Percentiles rank a stretch among this genome's conserved stretches.
Conservation (phyloP, 2,329 filamentous ascomycete species). For the Ceratocystis huliohia region DNA sequence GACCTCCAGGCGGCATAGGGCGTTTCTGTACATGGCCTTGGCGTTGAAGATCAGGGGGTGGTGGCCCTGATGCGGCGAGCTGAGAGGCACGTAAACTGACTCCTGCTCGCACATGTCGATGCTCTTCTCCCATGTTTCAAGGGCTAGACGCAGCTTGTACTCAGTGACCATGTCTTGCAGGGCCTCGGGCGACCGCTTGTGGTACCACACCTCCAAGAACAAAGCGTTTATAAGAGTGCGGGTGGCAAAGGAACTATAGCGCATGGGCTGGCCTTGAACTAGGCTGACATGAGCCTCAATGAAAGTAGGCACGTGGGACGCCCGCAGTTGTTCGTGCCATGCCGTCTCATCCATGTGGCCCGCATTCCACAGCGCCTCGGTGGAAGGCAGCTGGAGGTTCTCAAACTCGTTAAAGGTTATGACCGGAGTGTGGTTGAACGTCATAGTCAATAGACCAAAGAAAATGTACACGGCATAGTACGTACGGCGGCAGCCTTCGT, state of each 20-base stretch:
- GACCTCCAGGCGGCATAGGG: constrained; percentile 79
- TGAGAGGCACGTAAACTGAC: constrained; percentile 73
- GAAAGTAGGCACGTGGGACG: constrained; percentile 67
- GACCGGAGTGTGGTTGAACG: constrained; percentile 94
- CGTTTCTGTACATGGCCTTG: constrained; percentile 92
- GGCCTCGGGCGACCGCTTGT: constrained; percentile 95
- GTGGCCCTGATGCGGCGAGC: constrained; percentile 76
- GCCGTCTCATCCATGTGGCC: constrained; percentile 61
- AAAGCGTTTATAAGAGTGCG: constrained; percentile 98
- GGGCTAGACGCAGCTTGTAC: constrained; percentile 87
- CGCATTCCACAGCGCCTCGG: constrained; percentile 87
- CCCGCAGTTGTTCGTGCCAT: constrained; percentile 64
- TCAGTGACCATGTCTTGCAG: constrained; percentile 95
- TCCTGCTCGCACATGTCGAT: constrained; percentile 88
- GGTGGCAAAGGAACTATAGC: constrained; percentile 92
- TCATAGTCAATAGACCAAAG: constrained; percentile 86
- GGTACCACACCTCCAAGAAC: constrained; percentile 97
- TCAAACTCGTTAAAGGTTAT: constrained; percentile 99
- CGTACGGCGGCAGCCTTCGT: constrained; percentile 89
- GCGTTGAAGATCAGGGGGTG: constrained; percentile 97
- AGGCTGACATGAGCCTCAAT: constrained; percentile 89
- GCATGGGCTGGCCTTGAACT: constrained; percentile 80
- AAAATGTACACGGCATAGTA: constrained; percentile 99
- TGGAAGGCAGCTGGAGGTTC: constrained; percentile 79
- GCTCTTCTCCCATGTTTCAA: constrained; percentile 98